phyloP scores from a whole-genome alignment of 169 alveolate species.

The Babesia ovata region DNA sequence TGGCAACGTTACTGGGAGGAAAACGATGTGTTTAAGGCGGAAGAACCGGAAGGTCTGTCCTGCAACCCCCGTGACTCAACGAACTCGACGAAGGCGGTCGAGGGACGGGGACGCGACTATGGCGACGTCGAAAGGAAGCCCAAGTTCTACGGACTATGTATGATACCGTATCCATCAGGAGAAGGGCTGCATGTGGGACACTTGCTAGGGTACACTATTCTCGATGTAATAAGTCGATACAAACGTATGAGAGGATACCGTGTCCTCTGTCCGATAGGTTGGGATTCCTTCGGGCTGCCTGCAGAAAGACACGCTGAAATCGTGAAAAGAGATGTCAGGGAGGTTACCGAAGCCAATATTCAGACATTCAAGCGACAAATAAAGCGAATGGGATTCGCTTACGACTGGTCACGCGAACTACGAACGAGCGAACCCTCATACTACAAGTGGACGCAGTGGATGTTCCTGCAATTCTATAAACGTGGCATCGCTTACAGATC shows the following conservation, averaged over 20 bases:
- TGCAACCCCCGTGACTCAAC: not conserved
- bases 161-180: conserved; percentile 93
- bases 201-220: conserved; percentile 87
- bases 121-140: not conserved
- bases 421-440: conserved; percentile 84
- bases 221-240: conserved; percentile 87
- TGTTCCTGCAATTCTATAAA: conserved; percentile 79
- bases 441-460: conserved; percentile 91
- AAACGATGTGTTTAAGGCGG: conserved; percentile 13
- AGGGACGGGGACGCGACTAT: not conserved
- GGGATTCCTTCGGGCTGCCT: conserved; percentile 93
- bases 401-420: conserved; percentile 88
- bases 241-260: conserved; percentile 79
- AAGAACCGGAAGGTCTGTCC: not conserved
- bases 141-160: conserved; percentile 83
- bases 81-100: not conserved
- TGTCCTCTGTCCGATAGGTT: conserved; percentile 92
- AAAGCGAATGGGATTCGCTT: conserved; percentile 82
- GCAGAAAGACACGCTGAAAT: conserved; percentile 89
- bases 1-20: conserved; percentile 67
- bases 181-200: conserved; percentile 91
- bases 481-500: conserved; percentile 84
- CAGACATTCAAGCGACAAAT: conserved; percentile 82
- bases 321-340: conserved; percentile 73
- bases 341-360: conserved; percentile 80